Conservation (phyloP, 768 basidiomycete genomes). For the Mycena chlorophos region DNA sequence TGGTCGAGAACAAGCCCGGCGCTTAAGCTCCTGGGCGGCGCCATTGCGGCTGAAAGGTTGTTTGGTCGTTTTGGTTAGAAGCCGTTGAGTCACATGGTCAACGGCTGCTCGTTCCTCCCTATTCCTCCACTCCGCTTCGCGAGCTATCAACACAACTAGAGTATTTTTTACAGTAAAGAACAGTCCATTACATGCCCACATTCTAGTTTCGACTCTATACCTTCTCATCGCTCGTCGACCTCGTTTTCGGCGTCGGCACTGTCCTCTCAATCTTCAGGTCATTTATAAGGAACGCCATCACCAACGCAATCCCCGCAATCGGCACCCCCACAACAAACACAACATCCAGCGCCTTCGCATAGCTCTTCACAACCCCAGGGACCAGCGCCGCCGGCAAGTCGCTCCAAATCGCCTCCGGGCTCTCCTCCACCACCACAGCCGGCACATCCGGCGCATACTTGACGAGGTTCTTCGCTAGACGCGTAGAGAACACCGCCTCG, state of each 20-base stretch:
- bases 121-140: too few species aligned
- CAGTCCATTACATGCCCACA: too few species aligned
- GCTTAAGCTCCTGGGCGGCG: not conserved
- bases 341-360: constrained; percentile 6
- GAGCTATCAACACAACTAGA: too few species aligned
- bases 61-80: too few species aligned
- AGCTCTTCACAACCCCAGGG: constrained; percentile 15
- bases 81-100: too few species aligned
- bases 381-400: constrained; percentile 9
- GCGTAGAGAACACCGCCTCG: constrained; percentile 12
- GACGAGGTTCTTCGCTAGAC: constrained; percentile 8
- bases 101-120: too few species aligned
- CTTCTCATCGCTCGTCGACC: too few species aligned
- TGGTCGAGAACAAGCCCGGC: not conserved
- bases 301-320: not conserved
- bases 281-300: not conserved
- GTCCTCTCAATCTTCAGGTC: constrained; percentile 4
- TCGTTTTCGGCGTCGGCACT: not conserved
- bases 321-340: constrained; percentile 17
- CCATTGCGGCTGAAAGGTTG: not conserved
- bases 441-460: constrained; percentile 17
- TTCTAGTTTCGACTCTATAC: too few species aligned
- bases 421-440: constrained; percentile 8
- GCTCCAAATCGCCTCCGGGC: constrained; percentile 20
- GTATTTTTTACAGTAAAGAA: too few species aligned